Evolutionary conservation across 108 stramenopile genomes (phyloP).

Genomic region (Cyclotella atomus): DNA sequence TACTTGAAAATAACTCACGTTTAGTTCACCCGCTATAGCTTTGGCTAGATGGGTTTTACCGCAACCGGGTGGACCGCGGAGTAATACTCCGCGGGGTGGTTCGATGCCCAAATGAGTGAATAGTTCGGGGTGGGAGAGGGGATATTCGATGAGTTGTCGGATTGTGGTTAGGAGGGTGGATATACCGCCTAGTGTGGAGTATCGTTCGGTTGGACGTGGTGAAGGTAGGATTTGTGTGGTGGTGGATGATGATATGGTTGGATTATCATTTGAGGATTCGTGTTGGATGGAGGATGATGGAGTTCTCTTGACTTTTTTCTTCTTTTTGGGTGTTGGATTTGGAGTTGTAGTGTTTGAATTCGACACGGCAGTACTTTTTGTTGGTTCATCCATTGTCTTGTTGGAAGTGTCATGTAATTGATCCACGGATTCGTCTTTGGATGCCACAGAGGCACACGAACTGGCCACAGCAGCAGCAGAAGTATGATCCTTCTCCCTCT

Average conservation of each 20-base stretch:
- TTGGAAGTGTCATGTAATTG: not conserved
- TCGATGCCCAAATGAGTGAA: conserved; percentile 96
- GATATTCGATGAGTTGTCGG: conserved; percentile 91
- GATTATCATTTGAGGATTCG: conserved; percentile 4
- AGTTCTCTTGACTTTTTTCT: conserved; percentile 35
- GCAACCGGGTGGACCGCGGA: conserved; percentile 98
- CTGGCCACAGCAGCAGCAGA: conserved; percentile 18
- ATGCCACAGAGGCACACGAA: not conserved
- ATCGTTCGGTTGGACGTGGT: conserved; percentile 85
- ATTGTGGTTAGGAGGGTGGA: conserved; percentile 68
- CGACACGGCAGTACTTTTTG: not conserved
- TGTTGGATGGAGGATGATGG: conserved; percentile 13
- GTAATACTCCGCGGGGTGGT: conserved; percentile 97
- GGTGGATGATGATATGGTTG: conserved; percentile 10
- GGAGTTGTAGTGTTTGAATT: conserved; percentile 5
- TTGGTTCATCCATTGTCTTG: not conserved
- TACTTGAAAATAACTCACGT: conserved; percentile 76
- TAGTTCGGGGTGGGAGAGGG: conserved; percentile 95
- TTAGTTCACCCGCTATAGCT: conserved; percentile 83
- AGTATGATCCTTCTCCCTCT: conserved; percentile 43
- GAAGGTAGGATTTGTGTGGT: conserved; percentile 47
- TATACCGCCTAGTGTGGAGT: conserved; percentile 86
- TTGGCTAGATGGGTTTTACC: conserved; percentile 97
- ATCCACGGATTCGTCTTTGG: not conserved
- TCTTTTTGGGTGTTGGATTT: conserved; percentile 30